Conservation (phyloP, 352 stramenopile species). For the Pythium biforme region DNA sequence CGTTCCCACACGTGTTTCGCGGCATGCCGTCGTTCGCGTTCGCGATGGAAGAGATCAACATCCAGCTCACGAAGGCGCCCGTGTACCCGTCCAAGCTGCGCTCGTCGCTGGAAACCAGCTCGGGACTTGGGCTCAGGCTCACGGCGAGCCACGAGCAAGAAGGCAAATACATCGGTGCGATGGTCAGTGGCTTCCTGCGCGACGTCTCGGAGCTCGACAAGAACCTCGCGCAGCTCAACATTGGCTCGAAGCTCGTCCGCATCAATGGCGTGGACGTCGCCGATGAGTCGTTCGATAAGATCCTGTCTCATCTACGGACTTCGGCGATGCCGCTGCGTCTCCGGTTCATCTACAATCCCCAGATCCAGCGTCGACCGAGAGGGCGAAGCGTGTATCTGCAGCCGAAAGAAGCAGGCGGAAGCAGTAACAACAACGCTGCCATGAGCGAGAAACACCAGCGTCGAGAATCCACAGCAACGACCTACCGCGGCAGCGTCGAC, state of each 20-base stretch:
- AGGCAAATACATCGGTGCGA: conserved; percentile 60
- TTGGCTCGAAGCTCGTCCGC: conserved; percentile 63
- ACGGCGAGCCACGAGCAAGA: conserved; percentile 62
- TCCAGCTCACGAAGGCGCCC: conserved; percentile 47
- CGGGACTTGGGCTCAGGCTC: conserved; percentile 58
- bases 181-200: conserved; percentile 64
- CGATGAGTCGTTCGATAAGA: conserved; percentile 59
- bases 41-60: conserved; percentile 67
- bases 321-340: conserved; percentile 56
- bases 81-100: conserved; percentile 69
- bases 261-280: conserved; percentile 72
- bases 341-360: conserved; percentile 63
- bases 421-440: not conserved
- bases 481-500: conserved; percentile 19
- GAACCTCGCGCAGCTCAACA: conserved; percentile 50
- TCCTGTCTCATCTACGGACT: conserved; percentile 51
- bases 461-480: conserved; percentile 13
- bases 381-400: conserved; percentile 26
- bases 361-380: conserved; percentile 37
- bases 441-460: conserved; percentile 25
- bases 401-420: not conserved
- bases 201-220: conserved; percentile 56
- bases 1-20: conserved; percentile 66
- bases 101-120: conserved; percentile 51
- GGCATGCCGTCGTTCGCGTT: conserved; percentile 74